Conservation (phyloP, 805 yeast genomes). For the Hanseniaspora guilliermondii region DNA sequence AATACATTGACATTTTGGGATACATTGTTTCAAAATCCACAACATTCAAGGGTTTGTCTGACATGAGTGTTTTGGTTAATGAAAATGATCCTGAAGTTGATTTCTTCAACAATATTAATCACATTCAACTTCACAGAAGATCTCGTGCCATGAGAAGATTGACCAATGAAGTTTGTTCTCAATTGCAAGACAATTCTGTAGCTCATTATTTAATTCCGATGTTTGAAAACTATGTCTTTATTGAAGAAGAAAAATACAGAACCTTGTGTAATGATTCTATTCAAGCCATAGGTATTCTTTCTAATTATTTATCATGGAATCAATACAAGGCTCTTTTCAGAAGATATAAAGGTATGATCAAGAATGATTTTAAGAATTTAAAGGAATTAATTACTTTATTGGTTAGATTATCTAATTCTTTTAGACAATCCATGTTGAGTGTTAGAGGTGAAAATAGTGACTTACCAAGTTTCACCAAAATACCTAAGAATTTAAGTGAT, state of each 20-base stretch:
- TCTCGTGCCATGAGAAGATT: conserved; percentile 68
- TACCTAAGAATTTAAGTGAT: conserved; percentile 28
- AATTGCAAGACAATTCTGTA: conserved; percentile 44
- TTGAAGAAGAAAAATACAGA: conserved; percentile 45
- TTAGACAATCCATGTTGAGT: conserved; percentile 28
- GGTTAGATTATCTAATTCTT: conserved; percentile 43
- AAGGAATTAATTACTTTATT: conserved; percentile 49
- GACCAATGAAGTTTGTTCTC: conserved; percentile 32
- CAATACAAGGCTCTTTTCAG: conserved; percentile 66
- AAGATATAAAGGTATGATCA: conserved; percentile 47
- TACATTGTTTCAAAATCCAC: conserved; percentile 43
- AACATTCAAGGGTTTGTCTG: conserved; percentile 41
- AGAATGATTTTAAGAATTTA: conserved; percentile 36
- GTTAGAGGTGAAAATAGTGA: conserved; percentile 18
- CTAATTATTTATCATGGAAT: conserved; percentile 54
- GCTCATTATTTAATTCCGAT: conserved; percentile 76
- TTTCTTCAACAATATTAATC: conserved; percentile 63
- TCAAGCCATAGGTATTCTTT: conserved; percentile 45
- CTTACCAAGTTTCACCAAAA: conserved; percentile 22
- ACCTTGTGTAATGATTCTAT: conserved; percentile 57
- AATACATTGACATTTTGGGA: conserved; percentile 53
- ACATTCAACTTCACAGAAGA: conserved; percentile 76
- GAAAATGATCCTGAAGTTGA: conserved; percentile 72
- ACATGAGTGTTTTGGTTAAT: conserved; percentile 51
- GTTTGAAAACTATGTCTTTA: conserved; percentile 63